Evolutionary conservation across 1,284 basidiomycete species (phyloP).

Genomic region (Malassezia restricta): DNA sequence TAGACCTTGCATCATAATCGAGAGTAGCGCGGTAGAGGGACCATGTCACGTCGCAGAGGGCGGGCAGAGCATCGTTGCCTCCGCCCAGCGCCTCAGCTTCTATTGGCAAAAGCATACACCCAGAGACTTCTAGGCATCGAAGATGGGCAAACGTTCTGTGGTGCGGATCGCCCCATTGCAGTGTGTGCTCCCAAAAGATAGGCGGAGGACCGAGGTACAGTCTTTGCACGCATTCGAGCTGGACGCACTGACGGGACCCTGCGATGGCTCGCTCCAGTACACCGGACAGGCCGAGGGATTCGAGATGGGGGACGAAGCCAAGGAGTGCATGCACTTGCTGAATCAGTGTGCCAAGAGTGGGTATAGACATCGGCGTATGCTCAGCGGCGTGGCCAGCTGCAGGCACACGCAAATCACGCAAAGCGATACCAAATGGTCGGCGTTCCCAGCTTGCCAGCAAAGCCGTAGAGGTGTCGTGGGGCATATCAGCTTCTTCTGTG

Average conservation of each 20-base stretch:
- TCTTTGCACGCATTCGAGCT: background rate
- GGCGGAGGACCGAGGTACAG: constrained; percentile 10
- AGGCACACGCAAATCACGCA: background rate
- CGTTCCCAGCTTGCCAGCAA: background rate
- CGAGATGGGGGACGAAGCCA: background rate
- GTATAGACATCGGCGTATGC: background rate
- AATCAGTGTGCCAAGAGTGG: constrained; percentile 5
- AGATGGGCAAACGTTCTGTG: background rate
- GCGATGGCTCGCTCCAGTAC: constrained; percentile 8
- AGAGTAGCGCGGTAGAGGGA: background rate
- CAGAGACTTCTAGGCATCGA: background rate
- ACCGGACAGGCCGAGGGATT: constrained; percentile 5
- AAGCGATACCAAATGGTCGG: constrained; percentile 2
- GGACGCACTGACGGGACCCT: background rate
- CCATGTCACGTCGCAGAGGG: constrained; percentile 3
- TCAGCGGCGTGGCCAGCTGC: background rate
- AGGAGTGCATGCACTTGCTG: background rate
- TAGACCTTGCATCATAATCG: background rate
- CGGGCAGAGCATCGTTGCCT: constrained; percentile 1
- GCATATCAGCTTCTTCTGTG: background rate
- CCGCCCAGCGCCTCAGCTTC: constrained; percentile 9
- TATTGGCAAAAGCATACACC: constrained; percentile 6
- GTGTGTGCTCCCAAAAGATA: constrained; percentile 2
- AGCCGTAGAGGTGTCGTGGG: background rate
- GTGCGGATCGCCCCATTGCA: background rate